phyloP scores from a whole-genome alignment of 2,329 filamentous ascomycete species.

The Paecilomyces sp. region DNA sequence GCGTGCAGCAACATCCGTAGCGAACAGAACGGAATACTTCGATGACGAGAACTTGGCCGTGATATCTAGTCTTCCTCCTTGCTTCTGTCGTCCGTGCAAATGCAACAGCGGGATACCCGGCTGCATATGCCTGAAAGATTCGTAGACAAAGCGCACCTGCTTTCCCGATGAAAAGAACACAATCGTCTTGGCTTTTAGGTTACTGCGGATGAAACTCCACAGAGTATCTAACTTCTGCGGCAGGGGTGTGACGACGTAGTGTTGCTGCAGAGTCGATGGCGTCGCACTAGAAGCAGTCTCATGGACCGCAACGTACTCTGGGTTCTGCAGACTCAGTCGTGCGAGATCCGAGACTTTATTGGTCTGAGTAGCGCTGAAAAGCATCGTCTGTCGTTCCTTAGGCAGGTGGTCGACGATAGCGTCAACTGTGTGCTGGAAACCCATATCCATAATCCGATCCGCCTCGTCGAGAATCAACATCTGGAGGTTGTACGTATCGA shows the following conservation, averaged over 20 bases:
- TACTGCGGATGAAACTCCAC: constrained; percentile 85
- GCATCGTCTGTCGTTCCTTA: constrained; percentile 74
- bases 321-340: constrained; percentile 76
- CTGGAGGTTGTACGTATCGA: constrained; percentile 85
- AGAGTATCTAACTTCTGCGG: constrained; percentile 85
- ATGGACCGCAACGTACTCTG: constrained; percentile 92
- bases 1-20: constrained; percentile 89
- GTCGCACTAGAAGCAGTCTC: constrained; percentile 74
- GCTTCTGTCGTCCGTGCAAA: constrained; percentile 89
- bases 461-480: constrained; percentile 93
- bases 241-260: constrained; percentile 80
- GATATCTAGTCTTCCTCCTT: constrained; percentile 79
- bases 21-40: constrained; percentile 81
- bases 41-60: constrained; percentile 74
- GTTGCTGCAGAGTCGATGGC: constrained; percentile 76
- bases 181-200: constrained; percentile 88
- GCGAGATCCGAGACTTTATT: constrained; percentile 90
- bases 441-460: constrained; percentile 96
- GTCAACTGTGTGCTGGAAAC: constrained; percentile 83
- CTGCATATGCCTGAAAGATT: constrained; percentile 85
- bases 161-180: constrained; percentile 95
- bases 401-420: constrained; percentile 90
- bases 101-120: constrained; percentile 90
- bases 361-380: constrained; percentile 95
- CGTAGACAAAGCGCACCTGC: constrained; percentile 92